Conservation (phyloP, 169 alveolate genomes). For the Plasmodium malariae region DNA sequence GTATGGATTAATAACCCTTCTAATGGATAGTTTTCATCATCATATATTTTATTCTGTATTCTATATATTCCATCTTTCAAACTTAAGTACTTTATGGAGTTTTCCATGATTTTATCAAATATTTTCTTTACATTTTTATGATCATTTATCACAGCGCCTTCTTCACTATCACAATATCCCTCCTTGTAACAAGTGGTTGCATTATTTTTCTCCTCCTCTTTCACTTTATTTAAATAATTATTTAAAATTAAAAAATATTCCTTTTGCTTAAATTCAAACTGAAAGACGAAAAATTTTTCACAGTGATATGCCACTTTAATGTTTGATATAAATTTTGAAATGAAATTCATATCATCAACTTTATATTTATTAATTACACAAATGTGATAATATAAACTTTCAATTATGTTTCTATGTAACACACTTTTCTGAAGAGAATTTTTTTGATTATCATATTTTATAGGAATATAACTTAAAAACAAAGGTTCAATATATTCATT, state of each 20-base stretch:
- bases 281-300: conserved; percentile 42
- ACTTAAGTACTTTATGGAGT: conserved; percentile 22
- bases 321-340: conserved; percentile 28
- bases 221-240: conserved; percentile 15
- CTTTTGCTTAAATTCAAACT: conserved; percentile 47
- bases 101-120: conserved; percentile 1
- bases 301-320: conserved; percentile 21
- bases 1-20: conserved; percentile 62
- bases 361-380: conserved; percentile 49
- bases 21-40: conserved; percentile 67
- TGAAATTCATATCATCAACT: conserved; percentile 23
- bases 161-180: neutral
- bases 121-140: conserved; percentile 8
- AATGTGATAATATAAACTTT: conserved; percentile 64
- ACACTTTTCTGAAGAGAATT: conserved; percentile 24
- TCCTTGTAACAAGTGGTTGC: neutral
- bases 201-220: neutral
- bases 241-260: conserved; percentile 64
- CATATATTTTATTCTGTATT: conserved; percentile 68
- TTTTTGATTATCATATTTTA: conserved; percentile 68
- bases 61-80: conserved; percentile 68
- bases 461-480: conserved; percentile 82
- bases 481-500: conserved; percentile 80
- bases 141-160: conserved; percentile 7
- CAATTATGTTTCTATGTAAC: conserved; percentile 36